phyloP scores from a whole-genome alignment of 2,329 filamentous ascomycete species.

The Chaetomium sp. region DNA sequence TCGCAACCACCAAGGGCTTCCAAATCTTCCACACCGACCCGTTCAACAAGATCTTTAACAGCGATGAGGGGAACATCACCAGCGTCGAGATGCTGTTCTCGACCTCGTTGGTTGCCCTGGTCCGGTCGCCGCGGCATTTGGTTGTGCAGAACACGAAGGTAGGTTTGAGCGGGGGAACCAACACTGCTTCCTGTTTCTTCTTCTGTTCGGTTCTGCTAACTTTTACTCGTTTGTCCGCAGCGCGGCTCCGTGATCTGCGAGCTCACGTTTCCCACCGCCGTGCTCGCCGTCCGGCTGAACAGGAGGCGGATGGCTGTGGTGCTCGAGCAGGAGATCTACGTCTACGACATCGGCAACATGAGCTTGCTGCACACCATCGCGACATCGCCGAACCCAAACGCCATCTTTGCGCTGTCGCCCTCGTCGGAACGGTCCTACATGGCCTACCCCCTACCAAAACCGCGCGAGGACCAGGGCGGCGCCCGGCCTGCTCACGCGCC shows the following conservation, averaged over 20 bases:
- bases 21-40: conserved; percentile 96
- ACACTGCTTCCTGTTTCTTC: not conserved
- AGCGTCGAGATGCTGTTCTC: conserved; percentile 99
- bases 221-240: conserved; percentile 29
- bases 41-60: conserved; percentile 90
- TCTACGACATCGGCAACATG: conserved; percentile 99
- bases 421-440: conserved; percentile 95
- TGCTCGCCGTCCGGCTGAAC: conserved; percentile 89
- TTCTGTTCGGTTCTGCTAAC: not conserved
- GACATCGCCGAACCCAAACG: conserved; percentile 86
- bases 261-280: conserved; percentile 94
- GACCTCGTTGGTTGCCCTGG: conserved; percentile 88
- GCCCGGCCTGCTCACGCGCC: conserved; percentile 74
- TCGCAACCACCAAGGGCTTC: conserved; percentile 90
- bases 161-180: conserved; percentile 22
- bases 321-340: conserved; percentile 91
- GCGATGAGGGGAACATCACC: conserved; percentile 88
- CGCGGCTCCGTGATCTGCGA: conserved; percentile 86
- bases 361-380: conserved; percentile 86
- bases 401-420: conserved; percentile 86
- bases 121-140: conserved; percentile 82
- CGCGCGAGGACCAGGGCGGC: conserved; percentile 53
- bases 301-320: conserved; percentile 89
- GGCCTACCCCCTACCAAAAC: conserved; percentile 80
- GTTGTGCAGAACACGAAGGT: conserved; percentile 98